phyloP scores from a whole-genome alignment of 176 grass and related monocot species.

The Ensete glaucum region DNA sequence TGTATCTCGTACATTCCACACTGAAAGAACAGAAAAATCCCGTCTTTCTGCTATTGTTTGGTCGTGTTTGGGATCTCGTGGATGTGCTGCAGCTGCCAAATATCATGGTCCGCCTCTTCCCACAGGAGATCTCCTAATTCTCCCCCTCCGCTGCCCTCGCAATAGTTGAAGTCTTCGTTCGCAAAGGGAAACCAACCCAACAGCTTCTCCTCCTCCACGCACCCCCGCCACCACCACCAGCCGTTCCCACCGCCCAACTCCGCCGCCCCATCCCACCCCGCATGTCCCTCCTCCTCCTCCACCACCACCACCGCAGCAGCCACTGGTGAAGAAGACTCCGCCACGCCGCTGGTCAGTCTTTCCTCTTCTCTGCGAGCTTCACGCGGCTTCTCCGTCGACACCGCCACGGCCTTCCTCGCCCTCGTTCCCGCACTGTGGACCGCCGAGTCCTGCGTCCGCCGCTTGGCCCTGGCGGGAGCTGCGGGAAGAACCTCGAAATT shows the following conservation, averaged over 20 bases:
- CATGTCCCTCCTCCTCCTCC: background rate
- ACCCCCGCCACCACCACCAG: slow-evolving; percentile 48
- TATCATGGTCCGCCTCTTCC: slow-evolving; percentile 7
- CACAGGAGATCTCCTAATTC: slow-evolving; percentile 3
- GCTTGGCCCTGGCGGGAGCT: slow-evolving; percentile 20
- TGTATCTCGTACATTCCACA: too few species aligned
- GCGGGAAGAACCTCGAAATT: slow-evolving; percentile 11
- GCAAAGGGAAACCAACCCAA: slow-evolving; percentile 70
- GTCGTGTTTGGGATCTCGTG: slow-evolving; percentile 33
- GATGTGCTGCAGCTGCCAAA: slow-evolving; percentile 11
- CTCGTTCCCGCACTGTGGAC: background rate
- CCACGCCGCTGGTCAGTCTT: background rate
- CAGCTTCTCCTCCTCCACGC: slow-evolving; percentile 62
- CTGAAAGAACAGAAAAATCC: background rate
- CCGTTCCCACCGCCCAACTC: slow-evolving; percentile 24
- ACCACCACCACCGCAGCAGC: background rate
- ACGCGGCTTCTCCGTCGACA: background rate
- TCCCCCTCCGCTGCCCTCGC: background rate
- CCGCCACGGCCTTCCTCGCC: background rate
- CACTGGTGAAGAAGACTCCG: rapidly evolving
- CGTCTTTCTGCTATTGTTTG: background rate
- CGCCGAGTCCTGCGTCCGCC: slow-evolving; percentile 21
- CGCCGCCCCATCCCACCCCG: background rate
- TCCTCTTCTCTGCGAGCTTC: background rate
- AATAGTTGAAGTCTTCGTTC: slow-evolving; percentile 43